These are phyloP conservation scores for Pleurotus ostreatus DNA, from an alignment of 768 basidiomycete genomes.

Conservation along the genomic window DNA sequence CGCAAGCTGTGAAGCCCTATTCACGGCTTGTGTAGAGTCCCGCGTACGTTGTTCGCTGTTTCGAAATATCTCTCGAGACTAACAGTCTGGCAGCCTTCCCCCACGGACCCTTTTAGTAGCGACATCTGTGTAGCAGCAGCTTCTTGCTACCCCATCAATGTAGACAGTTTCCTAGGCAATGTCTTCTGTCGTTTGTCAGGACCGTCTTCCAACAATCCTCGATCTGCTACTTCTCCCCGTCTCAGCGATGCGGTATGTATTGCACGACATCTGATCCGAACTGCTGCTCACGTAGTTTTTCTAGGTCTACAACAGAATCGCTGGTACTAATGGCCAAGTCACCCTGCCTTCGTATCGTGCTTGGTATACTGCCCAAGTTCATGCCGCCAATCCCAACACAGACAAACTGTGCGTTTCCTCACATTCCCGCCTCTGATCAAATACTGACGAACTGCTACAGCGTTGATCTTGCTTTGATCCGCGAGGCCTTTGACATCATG, in stretches of 20 bases:
- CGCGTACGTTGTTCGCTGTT: background rate
- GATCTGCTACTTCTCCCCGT: conserved; percentile 8
- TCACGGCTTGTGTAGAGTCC: conserved; percentile 9
- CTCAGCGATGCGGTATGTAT: conserved; percentile 3
- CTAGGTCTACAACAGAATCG: conserved; percentile 8
- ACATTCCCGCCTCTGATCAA: background rate
- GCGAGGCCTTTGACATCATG: conserved; percentile 12
- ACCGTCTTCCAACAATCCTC: conserved; percentile 4
- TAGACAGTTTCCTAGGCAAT: conserved; percentile 10
- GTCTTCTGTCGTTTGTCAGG: conserved; percentile 11
- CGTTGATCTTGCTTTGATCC: conserved; percentile 11
- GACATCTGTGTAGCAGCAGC: conserved; percentile 12
- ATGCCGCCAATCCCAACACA: conserved; percentile 6
- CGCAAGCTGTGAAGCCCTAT: conserved; percentile 10
- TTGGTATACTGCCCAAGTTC: conserved; percentile 8
- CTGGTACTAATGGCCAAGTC: background rate
- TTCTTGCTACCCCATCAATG: conserved; percentile 11
- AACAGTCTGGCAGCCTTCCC: background rate
- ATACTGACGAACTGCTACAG: background rate
- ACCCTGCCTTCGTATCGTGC: conserved; percentile 2
- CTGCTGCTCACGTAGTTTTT: background rate
- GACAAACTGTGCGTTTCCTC: conserved; percentile 2
- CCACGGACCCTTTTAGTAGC: conserved; percentile 7
- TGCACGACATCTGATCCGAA: background rate
- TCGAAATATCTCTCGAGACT: background rate